Evolutionary conservation across 2,329 filamentous ascomycete genomes (phyloP).

Genomic region (Diaporthe sp.): DNA sequence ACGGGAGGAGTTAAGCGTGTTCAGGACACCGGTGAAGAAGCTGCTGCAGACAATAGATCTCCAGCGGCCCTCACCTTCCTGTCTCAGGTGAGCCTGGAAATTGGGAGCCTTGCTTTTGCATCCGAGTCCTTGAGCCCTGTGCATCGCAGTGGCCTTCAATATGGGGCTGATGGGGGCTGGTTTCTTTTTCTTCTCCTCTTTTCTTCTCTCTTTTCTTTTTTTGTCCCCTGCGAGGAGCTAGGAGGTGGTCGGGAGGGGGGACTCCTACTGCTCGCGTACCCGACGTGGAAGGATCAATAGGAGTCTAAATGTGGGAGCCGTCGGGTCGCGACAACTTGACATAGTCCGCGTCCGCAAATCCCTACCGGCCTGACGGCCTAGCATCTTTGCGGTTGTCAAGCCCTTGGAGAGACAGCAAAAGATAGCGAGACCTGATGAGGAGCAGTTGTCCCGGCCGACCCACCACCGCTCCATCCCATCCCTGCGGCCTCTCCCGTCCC

Average conservation of each 20-base stretch:
- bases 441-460: neutral
- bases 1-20: neutral
- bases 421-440: neutral
- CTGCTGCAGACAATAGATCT: neutral
- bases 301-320: neutral
- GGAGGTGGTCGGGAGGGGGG: neutral
- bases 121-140: neutral
- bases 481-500: slow-evolving; percentile 26
- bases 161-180: neutral
- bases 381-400: neutral
- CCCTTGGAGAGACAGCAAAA: neutral
- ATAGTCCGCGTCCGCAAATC: neutral
- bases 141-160: neutral
- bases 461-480: neutral
- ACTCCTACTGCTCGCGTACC: neutral
- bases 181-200: neutral
- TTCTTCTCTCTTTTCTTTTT: too few species aligned
- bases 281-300: neutral
- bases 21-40: slow-evolving; percentile 19
- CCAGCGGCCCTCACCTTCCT: neutral
- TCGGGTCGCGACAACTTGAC: neutral
- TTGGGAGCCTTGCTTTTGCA: slow-evolving; percentile 9
- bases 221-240: neutral
- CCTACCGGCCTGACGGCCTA: neutral
- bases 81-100: slow-evolving; percentile 13